Percentiles rank a stretch among this genome's conserved stretches.
Conservation (phyloP, 2,329 filamentous ascomycete species). For the Pseudogymnoascus sp. region DNA sequence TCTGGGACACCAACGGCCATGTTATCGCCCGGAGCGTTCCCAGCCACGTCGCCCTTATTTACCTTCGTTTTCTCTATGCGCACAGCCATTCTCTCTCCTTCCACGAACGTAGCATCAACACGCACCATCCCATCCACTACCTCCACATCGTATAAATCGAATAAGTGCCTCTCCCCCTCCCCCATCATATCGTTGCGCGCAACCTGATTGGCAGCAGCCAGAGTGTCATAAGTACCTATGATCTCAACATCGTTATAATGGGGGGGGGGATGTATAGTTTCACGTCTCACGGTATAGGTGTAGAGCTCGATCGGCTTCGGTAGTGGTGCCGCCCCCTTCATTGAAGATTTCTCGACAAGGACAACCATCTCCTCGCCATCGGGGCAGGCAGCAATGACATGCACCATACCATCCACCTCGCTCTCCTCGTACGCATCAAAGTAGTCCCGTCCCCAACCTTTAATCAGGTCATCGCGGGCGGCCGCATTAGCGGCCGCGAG, state of each 20-base stretch:
- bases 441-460: background rate
- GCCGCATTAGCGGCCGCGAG: background rate
- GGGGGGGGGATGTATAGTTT: too few relatives aligned
- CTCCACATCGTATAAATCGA: too few relatives aligned
- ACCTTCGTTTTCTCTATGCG: background rate
- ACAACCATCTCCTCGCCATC: background rate
- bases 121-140: background rate
- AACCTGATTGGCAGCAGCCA: background rate
- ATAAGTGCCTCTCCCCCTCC: too few relatives aligned
- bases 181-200: background rate
- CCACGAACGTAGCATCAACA: background rate
- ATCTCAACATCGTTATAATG: background rate
- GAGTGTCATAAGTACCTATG: background rate
- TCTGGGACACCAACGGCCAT: background rate
- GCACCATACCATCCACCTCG: background rate
- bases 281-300: background rate
- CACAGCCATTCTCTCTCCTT: background rate
- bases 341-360: background rate
- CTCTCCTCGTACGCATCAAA: background rate
- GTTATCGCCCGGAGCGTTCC: background rate
- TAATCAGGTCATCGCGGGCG: background rate
- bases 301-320: background rate
- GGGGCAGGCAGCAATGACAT: background rate
- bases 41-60: background rate
- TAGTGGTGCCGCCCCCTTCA: background rate